phyloP scores from a whole-genome alignment of 176 grass and related monocot species.

The Melocanna baccifera region DNA sequence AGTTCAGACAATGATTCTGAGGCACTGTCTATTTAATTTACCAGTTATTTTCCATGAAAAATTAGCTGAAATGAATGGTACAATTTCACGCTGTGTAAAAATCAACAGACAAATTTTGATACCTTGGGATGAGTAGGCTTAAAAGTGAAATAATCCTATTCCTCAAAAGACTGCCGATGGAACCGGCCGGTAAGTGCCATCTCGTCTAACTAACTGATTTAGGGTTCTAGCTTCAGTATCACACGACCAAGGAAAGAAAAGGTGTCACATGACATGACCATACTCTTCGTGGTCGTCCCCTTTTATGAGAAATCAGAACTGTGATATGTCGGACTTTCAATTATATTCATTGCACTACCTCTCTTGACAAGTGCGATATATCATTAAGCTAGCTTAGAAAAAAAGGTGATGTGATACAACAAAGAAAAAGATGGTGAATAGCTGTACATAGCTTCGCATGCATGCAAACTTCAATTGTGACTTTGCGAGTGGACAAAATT shows the following conservation, averaged over 20 bases:
- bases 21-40: neutral
- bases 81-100: neutral
- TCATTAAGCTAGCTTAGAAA: neutral
- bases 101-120: neutral
- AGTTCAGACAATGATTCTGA: neutral
- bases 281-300: neutral
- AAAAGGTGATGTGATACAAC: neutral
- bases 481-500: neutral
- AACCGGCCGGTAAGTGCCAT: neutral
- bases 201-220: neutral
- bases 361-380: neutral
- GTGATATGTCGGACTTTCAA: neutral
- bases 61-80: neutral
- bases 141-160: neutral
- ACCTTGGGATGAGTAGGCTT: neutral
- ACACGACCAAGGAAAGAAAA: neutral
- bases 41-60: neutral
- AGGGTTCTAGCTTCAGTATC: neutral
- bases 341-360: neutral
- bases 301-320: neutral
- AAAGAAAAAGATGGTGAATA: neutral
- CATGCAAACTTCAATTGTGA: slow-evolving; percentile 6
- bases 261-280: slow-evolving; percentile 7
- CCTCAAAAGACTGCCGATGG: neutral
- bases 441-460: neutral